phyloP scores from a whole-genome alignment of 1,139 yeast genomes.

The Hyphopichia wangnamkhiaoensis region DNA sequence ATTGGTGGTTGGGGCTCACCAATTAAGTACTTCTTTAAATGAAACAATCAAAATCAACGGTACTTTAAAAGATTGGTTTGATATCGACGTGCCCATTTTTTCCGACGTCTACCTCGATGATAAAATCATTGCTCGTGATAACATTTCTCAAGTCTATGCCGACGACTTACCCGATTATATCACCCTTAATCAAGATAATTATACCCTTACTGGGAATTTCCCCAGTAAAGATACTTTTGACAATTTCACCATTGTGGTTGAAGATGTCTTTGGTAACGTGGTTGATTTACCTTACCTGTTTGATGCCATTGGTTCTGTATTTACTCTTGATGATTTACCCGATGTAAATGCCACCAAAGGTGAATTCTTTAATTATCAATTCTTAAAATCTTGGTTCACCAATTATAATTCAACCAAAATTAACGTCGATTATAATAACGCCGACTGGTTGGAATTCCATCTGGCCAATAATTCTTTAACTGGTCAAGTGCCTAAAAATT shows the following conservation, averaged over 20 bases:
- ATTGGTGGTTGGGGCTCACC: slow-evolving; percentile 85
- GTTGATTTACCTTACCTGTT: slow-evolving; percentile 60
- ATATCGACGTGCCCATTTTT: slow-evolving; percentile 60
- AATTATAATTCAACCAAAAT: slow-evolving; percentile 53
- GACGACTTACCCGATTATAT: slow-evolving; percentile 64
- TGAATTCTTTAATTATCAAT: slow-evolving; percentile 54
- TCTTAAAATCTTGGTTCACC: slow-evolving; percentile 56
- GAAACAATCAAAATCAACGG: slow-evolving; percentile 63
- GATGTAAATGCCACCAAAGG: slow-evolving; percentile 68
- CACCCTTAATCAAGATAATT: slow-evolving; percentile 40
- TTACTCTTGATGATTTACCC: slow-evolving; percentile 54
- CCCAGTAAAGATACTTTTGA: slow-evolving; percentile 47
- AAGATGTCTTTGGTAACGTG: slow-evolving; percentile 64
- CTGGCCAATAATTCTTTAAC: slow-evolving; percentile 60
- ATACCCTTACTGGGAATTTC: slow-evolving; percentile 58
- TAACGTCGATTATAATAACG: slow-evolving; percentile 42
- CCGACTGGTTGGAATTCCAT: slow-evolving; percentile 68
- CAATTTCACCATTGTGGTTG: slow-evolving; percentile 56
- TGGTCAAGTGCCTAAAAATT: slow-evolving; percentile 67
- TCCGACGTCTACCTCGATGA: slow-evolving; percentile 63
- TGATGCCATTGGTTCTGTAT: slow-evolving; percentile 49
- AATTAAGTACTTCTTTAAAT: slow-evolving; percentile 62
- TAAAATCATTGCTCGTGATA: slow-evolving; percentile 39
- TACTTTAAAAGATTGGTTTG: slow-evolving; percentile 57
- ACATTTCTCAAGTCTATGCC: slow-evolving; percentile 55